Evolutionary conservation across 768 basidiomycete genomes (phyloP), one percentile per base, ranked within the genome.

Genomic region (Kwoniella mangroviensis): DNA sequence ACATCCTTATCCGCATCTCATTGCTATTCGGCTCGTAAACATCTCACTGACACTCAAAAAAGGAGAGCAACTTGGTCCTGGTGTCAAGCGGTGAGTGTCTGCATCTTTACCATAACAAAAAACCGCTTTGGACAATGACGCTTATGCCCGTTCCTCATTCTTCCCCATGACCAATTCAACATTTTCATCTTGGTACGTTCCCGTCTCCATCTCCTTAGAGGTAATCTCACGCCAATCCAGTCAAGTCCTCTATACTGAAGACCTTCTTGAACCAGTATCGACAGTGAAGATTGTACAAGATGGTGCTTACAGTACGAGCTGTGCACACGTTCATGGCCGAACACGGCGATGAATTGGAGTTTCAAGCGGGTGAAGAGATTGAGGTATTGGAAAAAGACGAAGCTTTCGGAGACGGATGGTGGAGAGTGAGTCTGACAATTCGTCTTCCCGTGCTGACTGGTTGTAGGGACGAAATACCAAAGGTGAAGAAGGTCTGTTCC

Each of bases 331-430:
- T 98, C 75, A 76, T 84, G 4, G 95, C 97, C 3, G 94, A 99
- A 85, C 89, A 98, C 83, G 92, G 92, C 62, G 97, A 99, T 83
- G 97, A 99, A 84, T 87, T 98, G 49, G 76, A 89, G 0, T 97
- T 98, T 81, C 86, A 84, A 53, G 90, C 89, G 4, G 95, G 95
- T 2, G 93, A 98, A 74, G 86, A 88, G 66, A 93, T 98, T 75
- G 90, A 92, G 78, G 89, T 99, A 34, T 67, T 98, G 52, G 96
- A 98, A 85, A 92, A 89, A 84, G 97, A 98, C 79, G 97, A 98
- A 73, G 84, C 88, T 67, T 98, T 92, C 81, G 88, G 88, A 21
- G 97, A 99, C 83, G 97, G 96, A 19, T 98, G 97, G 97, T 98
- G 93, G 93, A 87, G 89, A 87, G 90, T 90, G 66, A 79, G 87